Base-by-base conservation (phyloP, 805 yeast species). In the Yueomyces sinensis region DNA sequence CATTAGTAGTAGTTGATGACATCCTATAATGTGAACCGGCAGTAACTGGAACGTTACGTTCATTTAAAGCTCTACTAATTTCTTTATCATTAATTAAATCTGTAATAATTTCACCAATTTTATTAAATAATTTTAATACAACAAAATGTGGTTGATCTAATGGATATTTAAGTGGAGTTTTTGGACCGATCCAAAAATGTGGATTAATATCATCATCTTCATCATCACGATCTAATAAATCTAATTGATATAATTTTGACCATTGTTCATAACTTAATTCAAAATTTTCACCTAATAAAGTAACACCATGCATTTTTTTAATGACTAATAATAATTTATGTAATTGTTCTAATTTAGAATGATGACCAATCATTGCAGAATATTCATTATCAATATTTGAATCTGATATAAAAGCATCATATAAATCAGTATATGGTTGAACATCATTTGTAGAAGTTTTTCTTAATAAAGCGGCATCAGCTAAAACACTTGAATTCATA, bases 161-260 rank as follows among this genome's bases (percentile, higher is more conserved):
- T 0, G 91, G 91, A 36, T 68, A 71, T 31, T 79, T 63, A 29
- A 83, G 57, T 0, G 94, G 94, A 1, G 86, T 75, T 1, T 56
- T 47, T 2, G 72, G 73, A 6, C 78, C 65, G 2, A 82, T 43
- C 94, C 94, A 83, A 47, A 58, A 51, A 2, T 56, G 41, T 6
- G 47, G 43, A 30, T 59, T 52, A 42, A 61, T 66, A 2, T 30
- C 27, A 11, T 45, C 42, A 6, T 30, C 27, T 4, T 22, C 17
- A 2, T 22, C n/a, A 15, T 16, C 30, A 6, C 4, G 3, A 18
- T 27, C n/a, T n/a, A 14, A 29, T 17, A 29, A 36, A 29, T 31
- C 34, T 14, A 35, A 25, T 25, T 27, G 9, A 27, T 33, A 35
- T 13, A 55, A 31, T 13, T 42, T 46, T 1, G 44, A 34, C 52